phyloP scores from a whole-genome alignment of 2,329 filamentous ascomycete genomes.

The Rutstroemia sp. region DNA sequence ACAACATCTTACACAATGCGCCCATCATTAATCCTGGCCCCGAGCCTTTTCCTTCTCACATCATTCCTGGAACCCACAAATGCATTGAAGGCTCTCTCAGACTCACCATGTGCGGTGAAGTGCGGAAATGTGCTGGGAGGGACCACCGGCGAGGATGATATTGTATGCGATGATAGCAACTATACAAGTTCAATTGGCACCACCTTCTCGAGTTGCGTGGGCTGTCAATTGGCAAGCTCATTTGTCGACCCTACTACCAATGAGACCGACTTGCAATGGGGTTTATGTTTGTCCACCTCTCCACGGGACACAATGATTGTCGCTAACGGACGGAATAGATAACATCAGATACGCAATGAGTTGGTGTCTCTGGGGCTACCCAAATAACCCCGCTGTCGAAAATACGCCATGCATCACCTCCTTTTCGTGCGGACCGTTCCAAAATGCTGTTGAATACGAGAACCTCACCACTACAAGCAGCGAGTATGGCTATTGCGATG shows the following conservation, averaged over 20 bases:
- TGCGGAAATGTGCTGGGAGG: conserved; percentile 25
- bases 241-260: conserved; percentile 34
- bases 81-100: conserved; percentile 18
- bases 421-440: conserved; percentile 47
- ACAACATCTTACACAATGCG: conserved; percentile 18
- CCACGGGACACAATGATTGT: not conserved
- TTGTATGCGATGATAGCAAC: conserved; percentile 18
- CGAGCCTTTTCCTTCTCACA: conserved; percentile 18
- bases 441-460: conserved; percentile 39
- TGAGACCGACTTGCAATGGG: conserved; percentile 45
- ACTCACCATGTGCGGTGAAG: conserved; percentile 24
- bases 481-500: conserved; percentile 45
- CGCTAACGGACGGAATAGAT: conserved; percentile 33
- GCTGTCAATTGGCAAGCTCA: conserved; percentile 35
- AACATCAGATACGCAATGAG: conserved; percentile 50
- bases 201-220: conserved; percentile 20
- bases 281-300: conserved; percentile 42
- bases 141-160: conserved; percentile 22
- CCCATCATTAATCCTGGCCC: conserved; percentile 7
- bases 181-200: conserved; percentile 14
- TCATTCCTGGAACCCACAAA: conserved; percentile 12
- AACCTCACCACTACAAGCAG: conserved; percentile 39
- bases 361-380: conserved; percentile 47
- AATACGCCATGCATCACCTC: conserved; percentile 42
- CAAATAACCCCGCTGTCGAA: conserved; percentile 35